Percentiles rank a stretch among this genome's conserved stretches.
Evolutionary conservation across 495 filamentous ascomycete species (phyloP).

Genomic region (Monascus purpureus): DNA sequence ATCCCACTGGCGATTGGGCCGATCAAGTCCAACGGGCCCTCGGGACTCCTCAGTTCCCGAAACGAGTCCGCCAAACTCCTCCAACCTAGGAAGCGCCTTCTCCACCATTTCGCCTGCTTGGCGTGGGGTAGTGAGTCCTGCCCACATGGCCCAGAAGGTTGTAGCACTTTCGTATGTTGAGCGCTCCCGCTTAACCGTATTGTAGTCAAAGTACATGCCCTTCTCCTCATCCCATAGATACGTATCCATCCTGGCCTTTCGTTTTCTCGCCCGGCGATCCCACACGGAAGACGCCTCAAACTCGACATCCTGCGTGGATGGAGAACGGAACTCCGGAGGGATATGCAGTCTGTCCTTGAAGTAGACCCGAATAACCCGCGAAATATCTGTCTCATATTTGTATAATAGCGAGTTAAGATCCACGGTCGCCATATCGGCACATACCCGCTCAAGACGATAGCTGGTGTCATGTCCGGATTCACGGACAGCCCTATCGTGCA

Average conservation of each 20-base stretch:
- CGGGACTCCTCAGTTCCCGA: constrained; percentile 79
- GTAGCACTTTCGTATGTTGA: constrained; percentile 74
- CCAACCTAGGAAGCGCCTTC: constrained; percentile 69
- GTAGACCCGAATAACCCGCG: constrained; percentile 60
- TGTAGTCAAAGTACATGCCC: constrained; percentile 95
- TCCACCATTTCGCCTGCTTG: constrained; percentile 68
- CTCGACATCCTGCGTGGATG: constrained; percentile 39
- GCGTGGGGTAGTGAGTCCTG: constrained; percentile 62
- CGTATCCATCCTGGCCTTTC: constrained; percentile 71
- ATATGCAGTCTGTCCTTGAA: constrained; percentile 70
- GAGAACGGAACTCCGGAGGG: constrained; percentile 61
- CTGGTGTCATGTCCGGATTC: constrained; percentile 97
- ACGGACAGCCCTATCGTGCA: constrained; percentile 86
- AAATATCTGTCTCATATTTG: constrained; percentile 92
- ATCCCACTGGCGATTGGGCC: constrained; percentile 94
- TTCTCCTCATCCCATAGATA: constrained; percentile 81
- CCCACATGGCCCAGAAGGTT: constrained; percentile 96
- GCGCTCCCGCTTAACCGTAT: constrained; percentile 66
- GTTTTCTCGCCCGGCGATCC: constrained; percentile 70
- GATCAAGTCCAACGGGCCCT: constrained; percentile 60
- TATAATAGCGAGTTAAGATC: constrained; percentile 88
- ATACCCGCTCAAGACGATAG: constrained; percentile 79
- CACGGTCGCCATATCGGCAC: constrained; percentile 80
- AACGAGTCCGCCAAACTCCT: constrained; percentile 75
- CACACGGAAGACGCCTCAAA: constrained; percentile 70